Base-by-base conservation (phyloP, 257 asterid species). In the Anisodus tanguticus region DNA sequence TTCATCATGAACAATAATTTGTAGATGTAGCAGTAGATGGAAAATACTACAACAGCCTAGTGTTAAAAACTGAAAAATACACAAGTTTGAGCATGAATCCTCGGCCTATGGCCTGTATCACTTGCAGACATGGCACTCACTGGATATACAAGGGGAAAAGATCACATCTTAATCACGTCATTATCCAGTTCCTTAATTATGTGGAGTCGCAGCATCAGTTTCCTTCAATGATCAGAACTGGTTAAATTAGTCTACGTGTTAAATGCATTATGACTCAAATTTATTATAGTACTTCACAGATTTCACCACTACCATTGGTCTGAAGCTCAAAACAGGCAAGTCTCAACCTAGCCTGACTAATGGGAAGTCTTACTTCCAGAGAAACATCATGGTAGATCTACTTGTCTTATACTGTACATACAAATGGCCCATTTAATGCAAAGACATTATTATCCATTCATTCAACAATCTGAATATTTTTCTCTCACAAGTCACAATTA, bases 221-320 rank as follows among this genome's bases (percentile, higher is more conserved):
- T 47, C 16, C 60, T 47, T 74, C 19, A 49, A 74, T 19, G 17
- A 74, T 74, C 80, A 19, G 43, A 74, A 49, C 41, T 47, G 41
- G 43, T 19, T 19, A 74, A 47, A 10, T 72, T 19, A 45, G 80
- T 47, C 80, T 59, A 47, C 15, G 11, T 47, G 53, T 72, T 72
- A 72, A 59, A 72, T 19, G 80, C 59, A 47, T 5, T 47, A 49
- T 19, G 80, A 72, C 60, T 72, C 60, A 72, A 19, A 72, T 47
- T 47, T 19, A 72, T 37, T 10, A 72, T 59, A 47, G 59, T 47
- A n/a, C 17, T 17, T 31, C 80, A 74, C 80, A 74, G 41, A 5
- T 74, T 19, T 19, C 43, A 19, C 57, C 4, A 5, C 37, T 49
- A 19, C 6, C 55, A 74, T 31, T 74, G 3, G 41, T 19, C 35